phyloP scores from a whole-genome alignment of 1,284 basidiomycete species.

The Ganoderma resinaceum region DNA sequence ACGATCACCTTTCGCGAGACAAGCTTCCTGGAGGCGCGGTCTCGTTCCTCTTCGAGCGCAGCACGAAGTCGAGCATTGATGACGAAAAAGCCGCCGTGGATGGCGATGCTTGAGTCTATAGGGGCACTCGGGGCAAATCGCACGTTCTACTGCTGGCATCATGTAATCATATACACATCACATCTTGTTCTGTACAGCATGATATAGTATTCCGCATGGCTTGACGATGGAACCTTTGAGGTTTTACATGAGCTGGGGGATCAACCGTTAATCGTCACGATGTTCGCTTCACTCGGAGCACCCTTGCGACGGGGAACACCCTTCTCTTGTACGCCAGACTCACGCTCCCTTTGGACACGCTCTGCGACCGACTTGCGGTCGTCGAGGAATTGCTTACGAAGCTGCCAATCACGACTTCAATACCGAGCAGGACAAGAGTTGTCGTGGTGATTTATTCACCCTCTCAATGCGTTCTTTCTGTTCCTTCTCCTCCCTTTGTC shows the following conservation, averaged over 20 bases:
- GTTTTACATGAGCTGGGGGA: background rate
- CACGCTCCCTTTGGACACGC: slow-evolving; percentile 21
- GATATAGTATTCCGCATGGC: background rate
- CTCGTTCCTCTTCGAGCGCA: slow-evolving; percentile 31
- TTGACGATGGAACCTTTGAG: no score
- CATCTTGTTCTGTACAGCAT: background rate
- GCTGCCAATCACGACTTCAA: background rate
- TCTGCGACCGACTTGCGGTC: slow-evolving; percentile 25
- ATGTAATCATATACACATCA: background rate
- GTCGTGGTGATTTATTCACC: background rate
- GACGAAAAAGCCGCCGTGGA: slow-evolving; percentile 14
- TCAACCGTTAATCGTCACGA: slow-evolving; percentile 14
- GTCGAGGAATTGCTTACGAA: slow-evolving; percentile 15
- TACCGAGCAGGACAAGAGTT: no score
- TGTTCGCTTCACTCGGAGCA: slow-evolving; percentile 5
- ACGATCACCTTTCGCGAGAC: slow-evolving; percentile 15
- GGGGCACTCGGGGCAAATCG: background rate
- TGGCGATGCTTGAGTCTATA: slow-evolving; percentile 8
- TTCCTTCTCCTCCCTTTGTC: slow-evolving; percentile 11
- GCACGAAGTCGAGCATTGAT: slow-evolving; percentile 16
- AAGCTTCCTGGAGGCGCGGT: slow-evolving; percentile 27
- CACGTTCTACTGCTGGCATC: background rate
- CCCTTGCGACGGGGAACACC: slow-evolving; percentile 15
- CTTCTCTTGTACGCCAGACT: slow-evolving; percentile 8
- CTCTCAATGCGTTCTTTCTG: slow-evolving; percentile 8